Base-by-base conservation (phyloP, 768 basidiomycete genomes). In the Tricholoma hemisulphureum region DNA sequence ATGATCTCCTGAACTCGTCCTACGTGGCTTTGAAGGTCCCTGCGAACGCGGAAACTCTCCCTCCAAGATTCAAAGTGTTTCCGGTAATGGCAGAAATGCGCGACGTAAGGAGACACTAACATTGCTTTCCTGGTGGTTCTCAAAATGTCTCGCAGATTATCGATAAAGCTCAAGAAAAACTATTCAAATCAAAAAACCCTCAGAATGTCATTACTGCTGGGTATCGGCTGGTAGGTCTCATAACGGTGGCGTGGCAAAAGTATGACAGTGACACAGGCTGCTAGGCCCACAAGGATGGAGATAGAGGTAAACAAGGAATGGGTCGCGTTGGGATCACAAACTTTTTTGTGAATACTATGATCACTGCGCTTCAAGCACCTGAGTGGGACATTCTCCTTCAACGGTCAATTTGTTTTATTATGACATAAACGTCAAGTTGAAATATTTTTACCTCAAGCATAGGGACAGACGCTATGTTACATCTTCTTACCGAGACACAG, bases 381-480 rank as follows among this genome's bases (percentile, higher is more conserved):
- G 83, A 87, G 58, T 95, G 92, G 92, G 80, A 83, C 53, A 68
- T 65, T 2, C 73, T 94, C 11, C 72, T 91, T 1, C 71, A 80
- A 43, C 79, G 88, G 92, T 87, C 52, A 50, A 75, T 63, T 7
- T 18, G 50, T 48, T 18, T 18, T 18, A 24, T 26, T 34, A 29
- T 18, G 11, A 41, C 41, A 8, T 34, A 23, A n/a, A 24, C 35
- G 49, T 18, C 21, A 51, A 9, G 43, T 52, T 51, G 10, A 16
- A 2, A 9, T 55, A 45, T 56, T 49, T 52, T 5, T 11, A 13
- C 18, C 35, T 23, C n/a, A 61, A 95, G 95, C 61, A 81, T 93
- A 7, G 94, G 95, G 0, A 84, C 84, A 37, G 84, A 85, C 62
- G 81, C 83, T 1, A 87, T 96, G 80, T 69, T 89, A 29, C 87